Conservation (phyloP, 2,329 filamentous ascomycete genomes). For the Ophiostoma angusticollis region DNA sequence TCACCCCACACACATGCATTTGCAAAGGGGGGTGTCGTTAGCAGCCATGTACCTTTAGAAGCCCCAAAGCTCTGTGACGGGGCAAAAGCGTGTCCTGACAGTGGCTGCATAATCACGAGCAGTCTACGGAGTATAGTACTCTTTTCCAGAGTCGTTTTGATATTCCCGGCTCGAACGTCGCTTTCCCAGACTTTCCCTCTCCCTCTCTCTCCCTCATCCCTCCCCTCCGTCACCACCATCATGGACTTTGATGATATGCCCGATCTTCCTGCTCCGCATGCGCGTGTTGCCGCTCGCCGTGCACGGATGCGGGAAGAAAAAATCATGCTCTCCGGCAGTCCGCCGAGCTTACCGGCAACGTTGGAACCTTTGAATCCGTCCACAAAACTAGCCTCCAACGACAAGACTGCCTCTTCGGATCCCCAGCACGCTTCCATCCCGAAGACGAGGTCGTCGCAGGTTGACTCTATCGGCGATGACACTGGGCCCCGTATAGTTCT, state of each 20-base stretch:
- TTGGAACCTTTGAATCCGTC: neutral
- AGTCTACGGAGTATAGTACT: neutral
- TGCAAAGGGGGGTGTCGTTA: no score
- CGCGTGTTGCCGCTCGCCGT: slow-evolving; percentile 6
- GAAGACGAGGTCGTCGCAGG: neutral
- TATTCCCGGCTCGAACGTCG: neutral
- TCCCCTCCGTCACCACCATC: neutral
- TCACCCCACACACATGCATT: no score
- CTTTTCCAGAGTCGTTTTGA: neutral
- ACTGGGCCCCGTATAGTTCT: slow-evolving; percentile 8
- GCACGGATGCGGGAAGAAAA: slow-evolving; percentile 1
- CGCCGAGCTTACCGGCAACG: neutral
- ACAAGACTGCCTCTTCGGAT: neutral
- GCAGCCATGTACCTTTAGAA: no score
- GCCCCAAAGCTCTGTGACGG: no score
- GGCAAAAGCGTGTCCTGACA: no score
- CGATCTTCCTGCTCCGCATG: slow-evolving; percentile 8
- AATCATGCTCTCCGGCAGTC: neutral
- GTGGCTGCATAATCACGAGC: no score
- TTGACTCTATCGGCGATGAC: neutral
- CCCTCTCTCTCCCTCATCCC: neutral
- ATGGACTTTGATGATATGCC: slow-evolving; percentile 6
- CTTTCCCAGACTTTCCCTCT: neutral
- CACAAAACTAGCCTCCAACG: neutral
- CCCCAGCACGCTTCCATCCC: neutral